Evolutionary conservation across 2,329 filamentous ascomycete genomes (phyloP), one percentile per base, ranked within the genome.

Genomic region (Arthrobotrys musiformis): DNA sequence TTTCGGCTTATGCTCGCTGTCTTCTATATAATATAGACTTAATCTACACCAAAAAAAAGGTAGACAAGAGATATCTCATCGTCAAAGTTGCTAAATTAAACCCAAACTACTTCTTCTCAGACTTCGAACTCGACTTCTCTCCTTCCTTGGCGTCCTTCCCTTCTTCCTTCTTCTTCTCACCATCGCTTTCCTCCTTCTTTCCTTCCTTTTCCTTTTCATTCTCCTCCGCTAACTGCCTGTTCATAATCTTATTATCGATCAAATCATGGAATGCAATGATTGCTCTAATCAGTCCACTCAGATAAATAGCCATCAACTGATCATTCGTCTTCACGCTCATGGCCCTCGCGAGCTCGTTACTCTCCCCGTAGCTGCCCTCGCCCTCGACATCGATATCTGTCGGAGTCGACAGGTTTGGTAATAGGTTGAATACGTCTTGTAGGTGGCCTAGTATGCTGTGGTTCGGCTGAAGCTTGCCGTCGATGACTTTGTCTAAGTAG

Each of bases 311-410:
- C 92, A 99, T 97, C 79, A 99, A 89, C 86, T 99, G 95, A 84
- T 99, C 95, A 83, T 99, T 99, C 74, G 94, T 98, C 89, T 99
- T 99, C 86, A 97, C 90, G 85, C 93, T 97, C 93, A 99, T 97
- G 37, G 95, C 94, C 78, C 95, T 89, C n/a, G 93, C 91, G 66
- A 99, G 87, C 84, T 98, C 95, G 82, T 91, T 91, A 81, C 93
- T 93, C 81, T 91, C 89, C 11, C 86, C 84, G 54, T 83, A 84
- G 33, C 82, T 82, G 4, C 85, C 85, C 46, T 90, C 90, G 4
- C 87, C 85, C 48, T 87, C 86, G 1, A 88, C 85, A 69, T 82
- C 78, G 13, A 84, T 84, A 4, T 92, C 89, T 73, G 89, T 87
- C 30, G 94, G 93, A 40, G 93, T 96, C 8, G 93, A 94, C 63